Evolutionary conservation across 1,284 basidiomycete genomes (phyloP), one percentile per base, ranked within the genome.

Genomic region (Ceratobasidium sp.): DNA sequence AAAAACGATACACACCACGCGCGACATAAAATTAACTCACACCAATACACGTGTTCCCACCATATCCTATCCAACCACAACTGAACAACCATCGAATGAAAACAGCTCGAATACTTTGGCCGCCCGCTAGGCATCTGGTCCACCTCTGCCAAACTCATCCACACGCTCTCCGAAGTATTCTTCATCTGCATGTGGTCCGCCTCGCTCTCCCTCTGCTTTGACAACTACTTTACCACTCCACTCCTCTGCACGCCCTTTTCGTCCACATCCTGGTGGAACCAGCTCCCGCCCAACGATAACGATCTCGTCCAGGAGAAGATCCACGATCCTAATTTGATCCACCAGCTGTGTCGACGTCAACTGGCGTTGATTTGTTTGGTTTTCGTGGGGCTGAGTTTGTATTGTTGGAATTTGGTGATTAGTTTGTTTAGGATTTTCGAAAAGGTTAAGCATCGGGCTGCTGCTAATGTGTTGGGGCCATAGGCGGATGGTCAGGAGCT

Each of bases 171-270:
- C 64, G 95, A 96, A 86, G 92, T 96, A 56, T 87, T 96, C 69
- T 96, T 96, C 83, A 95, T 97, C 79, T 96, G 94, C 84, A 90
- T 94, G 26, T 97, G 96, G 95, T 95, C 94, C 78, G 93, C 95
- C n/a, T 92, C 94, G 44, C 88, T 97, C 61, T 93, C 94, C 15
- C 90, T 97, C 69, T 91, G 90, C 78, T 95, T 97, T 84, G 95
- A 97, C 87, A 96, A 97, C 83, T 96, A 93, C 85, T 95, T 96
- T 85, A 96, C 95, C 3, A 95, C 95, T 42, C 86, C 91, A 40
- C 90, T 97, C 76, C 91, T 93, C 48, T 97, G 96, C 82, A 88
- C 91, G 0, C 86, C 91, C 1, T 80, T 84, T 4, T 88, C 88
- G 38, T 85, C 85, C 48, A 91, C 87, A 23, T 87, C 90, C 7